These are phyloP conservation scores for Hypsizygus ulmarius DNA, from an alignment of 1,284 basidiomycete genomes.

Conservation along the genomic window DNA sequence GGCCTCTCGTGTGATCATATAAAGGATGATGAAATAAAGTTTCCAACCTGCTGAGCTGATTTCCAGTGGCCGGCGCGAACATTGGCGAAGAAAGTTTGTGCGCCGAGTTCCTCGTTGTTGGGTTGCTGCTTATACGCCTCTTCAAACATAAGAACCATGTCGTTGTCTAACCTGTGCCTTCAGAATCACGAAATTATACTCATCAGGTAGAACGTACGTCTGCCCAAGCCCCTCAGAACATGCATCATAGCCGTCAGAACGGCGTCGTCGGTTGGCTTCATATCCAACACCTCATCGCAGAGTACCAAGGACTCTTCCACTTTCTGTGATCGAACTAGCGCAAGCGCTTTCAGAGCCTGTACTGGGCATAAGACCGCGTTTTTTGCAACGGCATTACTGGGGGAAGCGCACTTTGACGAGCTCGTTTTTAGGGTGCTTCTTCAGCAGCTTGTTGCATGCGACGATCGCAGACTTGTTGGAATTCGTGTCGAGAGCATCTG, in stretches of 20 bases:
- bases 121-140: conserved; percentile 78
- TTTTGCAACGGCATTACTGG: neutral
- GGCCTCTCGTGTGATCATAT: no score
- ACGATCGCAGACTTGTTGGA: conserved; percentile 84
- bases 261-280: conserved; percentile 65
- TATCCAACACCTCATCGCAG: conserved; percentile 74
- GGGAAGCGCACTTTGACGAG: conserved; percentile 61
- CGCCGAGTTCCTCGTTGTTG: conserved; percentile 74
- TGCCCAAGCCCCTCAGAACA: conserved; percentile 70
- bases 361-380: conserved; percentile 9
- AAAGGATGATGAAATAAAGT: conserved; percentile 13
- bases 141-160: conserved; percentile 78
- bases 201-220: conserved; percentile 49
- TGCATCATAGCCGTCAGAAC: conserved; percentile 79
- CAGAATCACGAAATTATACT: neutral
- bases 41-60: conserved; percentile 68
- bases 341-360: conserved; percentile 81
- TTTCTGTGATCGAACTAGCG: conserved; percentile 77
- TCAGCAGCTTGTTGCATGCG: conserved; percentile 80
- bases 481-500: conserved; percentile 80
- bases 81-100: conserved; percentile 82
- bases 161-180: conserved; percentile 51
- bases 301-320: conserved; percentile 76
- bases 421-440: conserved; percentile 71
- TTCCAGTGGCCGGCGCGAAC: conserved; percentile 77